A percentile compares a stretch with the other conserved stretches of the same genome.
Evolutionary conservation across 2,329 filamentous ascomycete species (phyloP).

Genomic region (Phaeosphaeria sp.): DNA sequence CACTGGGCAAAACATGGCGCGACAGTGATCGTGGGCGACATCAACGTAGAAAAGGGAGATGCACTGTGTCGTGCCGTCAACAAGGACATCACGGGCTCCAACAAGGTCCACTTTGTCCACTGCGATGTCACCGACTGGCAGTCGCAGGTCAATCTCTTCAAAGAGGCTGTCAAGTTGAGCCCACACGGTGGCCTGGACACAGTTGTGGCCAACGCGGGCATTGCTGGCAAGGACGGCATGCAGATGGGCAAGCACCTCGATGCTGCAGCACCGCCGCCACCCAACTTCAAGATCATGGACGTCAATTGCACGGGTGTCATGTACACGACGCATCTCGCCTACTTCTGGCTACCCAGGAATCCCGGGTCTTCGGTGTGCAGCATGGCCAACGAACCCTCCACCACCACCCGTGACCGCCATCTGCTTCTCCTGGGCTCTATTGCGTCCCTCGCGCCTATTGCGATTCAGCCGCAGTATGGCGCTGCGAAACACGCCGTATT

Average conservation of each 20-base stretch:
- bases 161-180: slow-evolving; percentile 61
- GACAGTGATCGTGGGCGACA: slow-evolving; percentile 68
- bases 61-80: slow-evolving; percentile 62
- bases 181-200: slow-evolving; percentile 64
- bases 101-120: slow-evolving; percentile 62
- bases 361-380: slow-evolving; percentile 50
- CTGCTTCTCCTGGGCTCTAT: slow-evolving; percentile 69
- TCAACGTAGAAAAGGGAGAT: slow-evolving; percentile 62
- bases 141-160: slow-evolving; percentile 69
- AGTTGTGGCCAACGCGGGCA: slow-evolving; percentile 72
- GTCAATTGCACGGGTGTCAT: slow-evolving; percentile 70
- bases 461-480: slow-evolving; percentile 60
- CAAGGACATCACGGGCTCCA: slow-evolving; percentile 45
- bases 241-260: slow-evolving; percentile 56
- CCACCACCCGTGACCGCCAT: slow-evolving; percentile 59
- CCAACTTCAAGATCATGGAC: slow-evolving; percentile 62
- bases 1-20: slow-evolving; percentile 54
- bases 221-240: slow-evolving; percentile 56
- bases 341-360: slow-evolving; percentile 64
- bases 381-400: slow-evolving; percentile 36
- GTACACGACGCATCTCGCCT: slow-evolving; percentile 70
- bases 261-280: slow-evolving; percentile 55
- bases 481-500: slow-evolving; percentile 71
- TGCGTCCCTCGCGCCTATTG: slow-evolving; percentile 57
- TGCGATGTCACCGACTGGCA: slow-evolving; percentile 72